Conservation (phyloP, 106 monocot genomes). For the Ottelia alismoides region DNA sequence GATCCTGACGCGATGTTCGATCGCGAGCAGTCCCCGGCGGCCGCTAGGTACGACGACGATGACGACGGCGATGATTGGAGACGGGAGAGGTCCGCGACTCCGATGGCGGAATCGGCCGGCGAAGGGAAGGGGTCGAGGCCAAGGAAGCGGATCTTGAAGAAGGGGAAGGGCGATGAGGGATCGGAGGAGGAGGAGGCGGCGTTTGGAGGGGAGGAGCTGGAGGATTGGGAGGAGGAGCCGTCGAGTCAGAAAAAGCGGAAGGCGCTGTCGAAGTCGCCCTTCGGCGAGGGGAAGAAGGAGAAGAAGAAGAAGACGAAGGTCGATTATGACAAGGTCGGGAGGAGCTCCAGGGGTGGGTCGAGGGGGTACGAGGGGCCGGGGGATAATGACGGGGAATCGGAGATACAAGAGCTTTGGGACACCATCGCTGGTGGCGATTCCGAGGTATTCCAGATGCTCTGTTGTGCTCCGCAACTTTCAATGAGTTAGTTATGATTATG, state of each 20-base stretch:
- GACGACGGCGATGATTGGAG: constrained; percentile 46
- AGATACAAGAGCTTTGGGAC: constrained; percentile 81
- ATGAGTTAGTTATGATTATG: too few species aligned
- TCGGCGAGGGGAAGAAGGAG: constrained; percentile 22
- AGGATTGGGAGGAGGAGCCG: constrained; percentile 59
- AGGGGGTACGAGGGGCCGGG: constrained; percentile 19
- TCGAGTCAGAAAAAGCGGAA: constrained; percentile 37
- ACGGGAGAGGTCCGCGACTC: constrained; percentile 68
- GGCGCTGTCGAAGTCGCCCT: neutral
- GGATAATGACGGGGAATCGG: constrained; percentile 26
- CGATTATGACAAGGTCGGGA: constrained; percentile 1
- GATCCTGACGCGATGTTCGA: constrained; percentile 42
- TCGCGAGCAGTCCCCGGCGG: constrained; percentile 23
- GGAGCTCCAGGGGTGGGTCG: constrained; percentile 7
- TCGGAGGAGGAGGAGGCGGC: constrained; percentile 8
- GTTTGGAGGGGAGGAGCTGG: constrained; percentile 30
- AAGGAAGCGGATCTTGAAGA: constrained; percentile 78
- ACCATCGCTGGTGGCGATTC: constrained; percentile 82
- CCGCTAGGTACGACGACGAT: constrained; percentile 18
- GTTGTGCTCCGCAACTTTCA: too few species aligned
- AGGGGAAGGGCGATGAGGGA: constrained; percentile 23
- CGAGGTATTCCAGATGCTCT: constrained; percentile 63
- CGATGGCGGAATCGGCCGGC: constrained; percentile 13
- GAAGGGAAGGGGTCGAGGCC: constrained; percentile 45
- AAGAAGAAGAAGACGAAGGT: constrained; percentile 23